Base-by-base conservation (phyloP, 768 basidiomycete genomes). In the Rhizopogon rudus region DNA sequence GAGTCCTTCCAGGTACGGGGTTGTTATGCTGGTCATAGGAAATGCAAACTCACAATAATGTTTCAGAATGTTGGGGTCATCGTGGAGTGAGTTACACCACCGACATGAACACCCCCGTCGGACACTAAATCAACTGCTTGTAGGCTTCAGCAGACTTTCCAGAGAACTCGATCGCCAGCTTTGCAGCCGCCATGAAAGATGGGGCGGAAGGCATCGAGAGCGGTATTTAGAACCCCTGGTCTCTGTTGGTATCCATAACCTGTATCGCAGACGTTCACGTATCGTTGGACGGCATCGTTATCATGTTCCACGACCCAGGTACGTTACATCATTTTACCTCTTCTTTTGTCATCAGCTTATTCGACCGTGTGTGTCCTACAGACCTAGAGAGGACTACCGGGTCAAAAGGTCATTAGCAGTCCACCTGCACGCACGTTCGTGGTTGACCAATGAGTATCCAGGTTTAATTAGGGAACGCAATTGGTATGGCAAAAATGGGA, bases 151-250 rank as follows among this genome's bases (percentile, higher is more conserved):
- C 90, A 22, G 77, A 81, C 16, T 93, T 81, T 71, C 92, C 93
- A 4, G 96, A 98, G 73, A 98, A 98, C 77, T 96, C 94, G 48
- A 81, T 94, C 59, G 91, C 91, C 37, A 93, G 91, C 74, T 98
- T 98, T 73, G 86, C 92, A 68, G 91, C 90, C 60, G 96, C 96
- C 66, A 93, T 97, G 58, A 84, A 85, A 45, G 94, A 97, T 75
- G 96, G 96, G 57, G 88, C 93, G 44, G 93, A 99, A 69, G 95
- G 85, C 60, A 96, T 99, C 65, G 96, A 99, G 81, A 94, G 91
- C 70, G 95, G 96, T 97, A 94, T 74, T 83, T 76, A 60, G 63
- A 58, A 60, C 67, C 62, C 60, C 54, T 63, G 44, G 65, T 68
- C 52, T 71, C 69, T 63, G 63, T 60, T 63, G 64, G 67, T 73